A percentile compares a stretch with the other conserved stretches of the same genome.
Evolutionary conservation across 2,329 filamentous ascomycete genomes (phyloP).

Genomic region (Epichloe hybrida): DNA sequence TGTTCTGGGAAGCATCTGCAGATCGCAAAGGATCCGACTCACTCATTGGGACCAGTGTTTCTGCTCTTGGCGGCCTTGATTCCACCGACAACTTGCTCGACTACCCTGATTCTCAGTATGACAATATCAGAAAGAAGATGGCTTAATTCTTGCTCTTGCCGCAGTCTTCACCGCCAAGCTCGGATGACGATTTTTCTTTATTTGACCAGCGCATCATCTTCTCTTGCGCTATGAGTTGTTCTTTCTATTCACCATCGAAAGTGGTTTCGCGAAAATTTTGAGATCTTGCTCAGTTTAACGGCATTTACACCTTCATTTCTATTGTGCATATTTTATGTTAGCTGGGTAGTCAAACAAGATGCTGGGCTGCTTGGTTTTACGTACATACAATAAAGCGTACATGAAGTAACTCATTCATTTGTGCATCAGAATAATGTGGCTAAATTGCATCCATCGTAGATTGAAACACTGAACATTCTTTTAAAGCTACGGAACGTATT

Average conservation of each 20-base stretch:
- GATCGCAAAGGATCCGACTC: conserved; percentile 48
- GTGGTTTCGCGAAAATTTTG: not conserved
- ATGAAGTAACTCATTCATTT: not conserved
- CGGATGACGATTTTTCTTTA: not conserved
- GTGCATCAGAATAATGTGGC: not conserved
- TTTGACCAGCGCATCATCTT: not conserved
- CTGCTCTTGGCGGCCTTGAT: conserved; percentile 29
- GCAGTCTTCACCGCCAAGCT: not conserved
- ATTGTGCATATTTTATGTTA: not conserved
- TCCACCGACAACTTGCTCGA: conserved; percentile 33
- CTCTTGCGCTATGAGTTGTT: not conserved
- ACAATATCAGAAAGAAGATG: conserved; percentile 31
- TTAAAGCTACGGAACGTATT: too few relatives aligned
- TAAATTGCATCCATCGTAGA: not conserved
- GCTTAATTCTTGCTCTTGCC: conserved; percentile 2
- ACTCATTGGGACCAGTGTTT: conserved; percentile 39
- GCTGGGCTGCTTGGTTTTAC: not conserved
- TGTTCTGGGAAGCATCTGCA: conserved; percentile 75
- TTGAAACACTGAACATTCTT: too few relatives aligned
- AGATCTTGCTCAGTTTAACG: not conserved
- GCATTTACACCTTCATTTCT: not conserved
- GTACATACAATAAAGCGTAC: not conserved
- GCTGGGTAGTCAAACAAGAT: not conserved
- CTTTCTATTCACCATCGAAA: not conserved
- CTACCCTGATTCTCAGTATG: conserved; percentile 41